Base-by-base conservation (phyloP, 2,329 filamentous ascomycete genomes). In the Plenodomus lindquistii region DNA sequence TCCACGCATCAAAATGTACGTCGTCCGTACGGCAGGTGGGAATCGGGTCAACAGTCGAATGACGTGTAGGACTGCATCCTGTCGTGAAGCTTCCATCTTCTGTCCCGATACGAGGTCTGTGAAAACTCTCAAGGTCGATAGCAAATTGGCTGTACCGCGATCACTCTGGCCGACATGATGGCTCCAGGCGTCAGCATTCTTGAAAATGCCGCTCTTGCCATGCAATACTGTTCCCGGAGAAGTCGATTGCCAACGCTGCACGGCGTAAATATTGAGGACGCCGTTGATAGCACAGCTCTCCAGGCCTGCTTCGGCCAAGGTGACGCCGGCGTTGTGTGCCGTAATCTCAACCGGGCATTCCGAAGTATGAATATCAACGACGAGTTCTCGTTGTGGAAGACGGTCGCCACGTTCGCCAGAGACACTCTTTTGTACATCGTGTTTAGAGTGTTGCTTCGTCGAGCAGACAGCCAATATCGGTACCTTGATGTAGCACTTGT, bases 111-210 rank as follows among this genome's bases (percentile, higher is more conserved):
- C 42, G 6, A 54, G 39, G 16, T 42, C 10, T 8, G 56, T 43
- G 37, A 72, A 70, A 4, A 73, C 60, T 17, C 70, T 59, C 19
- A 73, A 50, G 3, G 68, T 65, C 9, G 71, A 71, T 2, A 74
- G 57, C 22, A 72, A 61, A 46, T 70, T 69, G 8, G 70, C 66
- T 3, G 65, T 58, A 18, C 68, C 71, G 24, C 71, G 67, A 6
- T 66, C 54, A 2, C 62, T 66, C 38, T 73, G 66, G 2, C 47
- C 49, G 5, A 61, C 36, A 4, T 56, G 44, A 22, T 60, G 62
- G 21, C 66, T 54, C 66, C 67, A 70, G 35, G 63, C 60, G 9
- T 50, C 21, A 17, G 50, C 52, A n/a, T 52, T 36, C 13, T 58
- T 47, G 46, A 61, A 70, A 15, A 70, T 64, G 8, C 46, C 53